Evolutionary conservation across 169 alveolate genomes (phyloP), one percentile per base, ranked within the genome.

Genomic region (Eimeria zaria): DNA sequence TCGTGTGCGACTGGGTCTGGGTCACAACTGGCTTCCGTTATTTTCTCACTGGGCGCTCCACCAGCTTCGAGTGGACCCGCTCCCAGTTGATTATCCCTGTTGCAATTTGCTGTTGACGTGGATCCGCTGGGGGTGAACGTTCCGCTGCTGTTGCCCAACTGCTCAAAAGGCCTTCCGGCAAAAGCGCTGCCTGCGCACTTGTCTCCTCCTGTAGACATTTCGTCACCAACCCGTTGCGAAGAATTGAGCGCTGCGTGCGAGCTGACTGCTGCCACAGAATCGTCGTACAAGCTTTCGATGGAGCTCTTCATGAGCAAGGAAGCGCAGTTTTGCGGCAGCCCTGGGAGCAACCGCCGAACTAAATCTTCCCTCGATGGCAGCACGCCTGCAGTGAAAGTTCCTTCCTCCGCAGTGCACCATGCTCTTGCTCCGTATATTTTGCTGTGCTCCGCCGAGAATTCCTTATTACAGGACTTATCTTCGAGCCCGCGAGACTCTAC

Each of bases 201-300:
- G 73, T 46, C 36, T n/a, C 67, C 53, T 36, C 44, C 53, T 53
- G 53, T 36, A 39, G 27, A 5, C 91, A 14, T 39, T 20, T 58
- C 76, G 27, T 44, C 69, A 44, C 30, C 83, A 1, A 30, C 53
- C n/a, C n/a, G n/a, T 4, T 73, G 1, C 0, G 83, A 3, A 20
- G 83, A 73, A 39, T 6, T 69, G 44, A 12, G 12, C 0, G 51
- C 46, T 1, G 80, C 80, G 8, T 69, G 80, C 33, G 90, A 48
- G 73, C 74, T 55, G 20, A 83, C 55, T 7, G 71, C 73, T 36
- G 91, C 91, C 20, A 83, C 76, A 36, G 91, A 51, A 39, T 83
- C 91, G 33, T 83, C 76, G 46, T 83, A 83, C 74, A 83, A 58
- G 74, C 91, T 30, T 39, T 83, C 91, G 8, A 83, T 83, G 16